Conservation (phyloP, 2,329 filamentous ascomycete species). For the Exophiala sp. region DNA sequence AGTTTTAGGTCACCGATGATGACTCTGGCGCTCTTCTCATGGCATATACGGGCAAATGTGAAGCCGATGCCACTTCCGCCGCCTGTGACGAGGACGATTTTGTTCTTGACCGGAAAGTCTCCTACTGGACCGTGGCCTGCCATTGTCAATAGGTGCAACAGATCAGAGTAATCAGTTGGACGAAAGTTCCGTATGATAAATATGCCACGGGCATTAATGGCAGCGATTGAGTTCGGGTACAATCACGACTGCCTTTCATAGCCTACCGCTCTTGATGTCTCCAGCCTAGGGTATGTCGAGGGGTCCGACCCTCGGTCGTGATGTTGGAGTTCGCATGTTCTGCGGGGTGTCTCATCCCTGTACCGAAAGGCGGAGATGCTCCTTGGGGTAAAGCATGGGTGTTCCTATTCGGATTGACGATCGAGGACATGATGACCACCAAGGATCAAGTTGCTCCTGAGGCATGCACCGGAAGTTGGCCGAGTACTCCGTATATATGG, state of each 20-base stretch:
- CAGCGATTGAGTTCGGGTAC: too few species aligned
- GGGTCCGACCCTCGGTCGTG: background rate
- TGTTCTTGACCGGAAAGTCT: constrained; percentile 33
- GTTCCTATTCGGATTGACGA: background rate
- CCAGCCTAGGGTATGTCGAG: background rate
- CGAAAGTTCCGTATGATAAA: too few species aligned
- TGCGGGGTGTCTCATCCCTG: background rate
- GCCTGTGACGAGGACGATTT: constrained; percentile 35
- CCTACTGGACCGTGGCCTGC: constrained; percentile 4
- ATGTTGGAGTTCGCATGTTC: background rate
- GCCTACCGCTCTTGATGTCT: too few species aligned
- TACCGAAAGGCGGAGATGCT: background rate
- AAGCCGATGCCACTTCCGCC: constrained; percentile 37
- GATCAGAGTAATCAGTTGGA: too few species aligned
- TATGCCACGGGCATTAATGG: too few species aligned
- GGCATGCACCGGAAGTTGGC: too few species aligned
- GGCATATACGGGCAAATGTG: constrained; percentile 27
- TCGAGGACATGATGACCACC: background rate
- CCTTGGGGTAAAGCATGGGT: background rate
- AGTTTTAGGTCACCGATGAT: constrained; percentile 37
- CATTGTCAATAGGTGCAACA: background rate
- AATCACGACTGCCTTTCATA: too few species aligned
- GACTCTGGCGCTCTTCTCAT: constrained; percentile 27
- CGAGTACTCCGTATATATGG: too few species aligned
- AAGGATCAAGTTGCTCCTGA: background rate